Evolutionary conservation across 306 rosid species (phyloP), one percentile per base, ranked within the genome.

Genomic region (Senna tora): DNA sequence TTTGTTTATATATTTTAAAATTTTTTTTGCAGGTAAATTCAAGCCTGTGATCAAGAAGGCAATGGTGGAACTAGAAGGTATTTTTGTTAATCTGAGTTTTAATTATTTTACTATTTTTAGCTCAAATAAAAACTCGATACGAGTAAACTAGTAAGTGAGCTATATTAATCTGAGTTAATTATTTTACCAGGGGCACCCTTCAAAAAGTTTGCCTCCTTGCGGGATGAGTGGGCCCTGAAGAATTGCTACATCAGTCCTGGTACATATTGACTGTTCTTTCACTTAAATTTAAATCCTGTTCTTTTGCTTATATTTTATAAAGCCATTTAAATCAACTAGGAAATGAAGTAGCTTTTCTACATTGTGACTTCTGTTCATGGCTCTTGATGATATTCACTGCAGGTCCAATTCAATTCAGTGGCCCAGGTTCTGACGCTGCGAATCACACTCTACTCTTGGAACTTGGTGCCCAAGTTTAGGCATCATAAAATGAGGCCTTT

Each of bases 11-110:
- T 36, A 51, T 67, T 60, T 47, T n/a, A n/a, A n/a, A 65, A 72
- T 69, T 73, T 55, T 19, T 55, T 58, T 67, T 74, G 74, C 87
- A 95, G 99, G 99, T 55, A 95, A 95, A 79, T 91, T 86, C 86
- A 95, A 95, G 88, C 99, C 99, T 53, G 99, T 95, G 93, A 91
- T 95, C 72, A 95, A 95, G 90, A 92, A 92, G 87, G 99, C 99
- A 62, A 95, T 95, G 97, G 99, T 95, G 67, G 97, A 95, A 81
- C 97, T 95, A 65, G 96, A 95, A 77, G 99, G 99, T 95, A 86
- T 71, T 4, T 71, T 4, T 32, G 16, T 67, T 52, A 15, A 56
- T 38, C 14, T 53, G 56, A 67, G 16, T 45, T 9, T 9, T 63
- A 4, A 19, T 7, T 45, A 30, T 39, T 52, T 61, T 9, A 19